A percentile compares a stretch with the other conserved stretches of the same genome.
Evolutionary conservation across 495 filamentous ascomycete species (phyloP).

Genomic region (Diplogelasinospora grovesii): DNA sequence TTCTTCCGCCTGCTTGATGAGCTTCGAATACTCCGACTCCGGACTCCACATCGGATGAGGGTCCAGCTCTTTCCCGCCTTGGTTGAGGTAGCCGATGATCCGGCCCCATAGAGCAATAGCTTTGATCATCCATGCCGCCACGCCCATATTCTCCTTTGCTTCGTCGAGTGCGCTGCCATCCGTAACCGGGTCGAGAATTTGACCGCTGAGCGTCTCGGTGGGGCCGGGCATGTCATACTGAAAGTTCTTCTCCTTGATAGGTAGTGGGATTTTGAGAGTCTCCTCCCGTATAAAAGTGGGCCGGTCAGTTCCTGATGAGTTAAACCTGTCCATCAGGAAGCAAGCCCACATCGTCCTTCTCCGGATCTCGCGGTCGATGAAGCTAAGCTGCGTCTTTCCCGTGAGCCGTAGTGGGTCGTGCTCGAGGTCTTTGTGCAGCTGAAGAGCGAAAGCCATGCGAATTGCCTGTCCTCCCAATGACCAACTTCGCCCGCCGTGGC

Average conservation of each 20-base stretch:
- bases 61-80: slow-evolving; percentile 82
- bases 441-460: slow-evolving; percentile 92
- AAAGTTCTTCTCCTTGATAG: slow-evolving; percentile 83
- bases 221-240: slow-evolving; percentile 84
- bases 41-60: slow-evolving; percentile 71
- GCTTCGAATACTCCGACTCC: slow-evolving; percentile 63
- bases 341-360: slow-evolving; percentile 96
- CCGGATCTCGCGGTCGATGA: slow-evolving; percentile 88
- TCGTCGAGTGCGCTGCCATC: slow-evolving; percentile 57
- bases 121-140: slow-evolving; percentile 85
- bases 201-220: slow-evolving; percentile 77
- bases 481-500: slow-evolving; percentile 94
- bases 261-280: slow-evolving; percentile 81
- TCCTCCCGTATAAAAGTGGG: slow-evolving; percentile 89
- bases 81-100: slow-evolving; percentile 82
- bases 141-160: slow-evolving; percentile 83
- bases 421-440: slow-evolving; percentile 89
- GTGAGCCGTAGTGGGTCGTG: slow-evolving; percentile 68
- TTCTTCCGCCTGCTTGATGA: slow-evolving; percentile 64
- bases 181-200: slow-evolving; percentile 57
- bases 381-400: slow-evolving; percentile 65
- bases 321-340: slow-evolving; percentile 95
- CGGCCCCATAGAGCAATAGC: slow-evolving; percentile 83
- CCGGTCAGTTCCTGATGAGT: slow-evolving; percentile 89
- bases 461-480: slow-evolving; percentile 90